phyloP scores from a whole-genome alignment of 495 filamentous ascomycete genomes.

The Thermothielavioides terrestris region DNA sequence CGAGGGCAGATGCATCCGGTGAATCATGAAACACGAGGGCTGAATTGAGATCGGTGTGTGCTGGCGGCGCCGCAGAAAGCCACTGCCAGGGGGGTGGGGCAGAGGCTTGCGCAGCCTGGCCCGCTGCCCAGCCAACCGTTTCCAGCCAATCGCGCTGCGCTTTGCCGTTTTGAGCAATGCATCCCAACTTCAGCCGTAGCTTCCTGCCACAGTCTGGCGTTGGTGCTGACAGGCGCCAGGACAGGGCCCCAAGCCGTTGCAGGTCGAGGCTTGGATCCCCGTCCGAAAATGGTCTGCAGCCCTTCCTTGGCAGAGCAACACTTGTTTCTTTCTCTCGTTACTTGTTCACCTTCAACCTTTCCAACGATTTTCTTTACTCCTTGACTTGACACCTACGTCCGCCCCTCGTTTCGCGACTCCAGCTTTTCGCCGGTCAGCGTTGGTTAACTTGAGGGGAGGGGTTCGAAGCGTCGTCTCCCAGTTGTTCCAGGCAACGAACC shows the following conservation, averaged over 20 bases:
- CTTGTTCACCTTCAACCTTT: background rate
- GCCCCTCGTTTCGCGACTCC: background rate
- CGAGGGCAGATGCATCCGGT: too few relatives aligned
- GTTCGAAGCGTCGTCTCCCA: too few relatives aligned
- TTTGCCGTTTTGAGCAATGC: background rate
- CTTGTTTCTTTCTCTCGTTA: background rate
- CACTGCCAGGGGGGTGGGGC: too few relatives aligned
- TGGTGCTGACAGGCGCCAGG: background rate
- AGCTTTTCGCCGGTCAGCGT: too few relatives aligned
- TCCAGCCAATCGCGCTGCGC: constrained; percentile 1
- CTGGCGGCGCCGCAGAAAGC: too few relatives aligned
- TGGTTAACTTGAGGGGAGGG: too few relatives aligned
- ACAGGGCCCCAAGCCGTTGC: constrained; percentile 1
- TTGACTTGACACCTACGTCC: background rate
- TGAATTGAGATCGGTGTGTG: too few relatives aligned
- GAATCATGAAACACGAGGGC: too few relatives aligned
- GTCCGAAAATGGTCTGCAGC: constrained; percentile 1
- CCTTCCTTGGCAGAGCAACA: background rate
- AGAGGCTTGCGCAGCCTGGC: too few relatives aligned
- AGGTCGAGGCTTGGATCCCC: constrained; percentile 1
- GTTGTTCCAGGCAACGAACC: constrained; percentile 2
- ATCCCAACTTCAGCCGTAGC: constrained; percentile 1
- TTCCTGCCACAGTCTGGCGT: background rate
- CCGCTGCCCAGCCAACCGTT: constrained; percentile 13
- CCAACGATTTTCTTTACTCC: background rate